Evolutionary conservation across 2,329 filamentous ascomycete species (phyloP), one percentile per base, ranked within the genome.

Genomic region (Scytalidium sp.): DNA sequence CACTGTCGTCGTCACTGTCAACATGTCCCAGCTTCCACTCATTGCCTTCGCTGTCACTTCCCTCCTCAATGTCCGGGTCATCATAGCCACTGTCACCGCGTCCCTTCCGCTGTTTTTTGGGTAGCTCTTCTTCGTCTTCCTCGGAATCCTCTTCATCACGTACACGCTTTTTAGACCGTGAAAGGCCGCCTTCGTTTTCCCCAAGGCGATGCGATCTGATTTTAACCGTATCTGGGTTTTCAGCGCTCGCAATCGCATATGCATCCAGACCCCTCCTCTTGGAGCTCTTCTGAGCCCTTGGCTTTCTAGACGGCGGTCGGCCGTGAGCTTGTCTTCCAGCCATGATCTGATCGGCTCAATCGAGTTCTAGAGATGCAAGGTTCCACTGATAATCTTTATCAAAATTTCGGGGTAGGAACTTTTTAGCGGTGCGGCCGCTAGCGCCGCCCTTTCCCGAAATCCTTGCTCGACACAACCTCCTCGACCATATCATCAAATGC

Each of bases 31-130:
- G 69, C 46, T 75, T 80, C 84, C 84, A 88, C 56, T 81, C 76
- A 56, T 87, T 82, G 15, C 85, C 85, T 54, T 87, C 83, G 17
- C 80, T 84, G 60, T 89, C 85, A 54, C 80, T 86, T 20, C 84
- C 85, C 56, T 75, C 74, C 48, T 83, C 80, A 2, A 75, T 63
- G 55, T 79, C 77, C 22, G 73, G 67, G 32, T 74, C 72, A 41
- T 67, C 66, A 47, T 62, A 63, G 45, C 58, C 56, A 19, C 58
- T 61, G 36, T 64, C 65, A 19, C 49, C 43, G 29, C 57, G 47
- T 2, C 54, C 57, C 45, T 62, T 62, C 45, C 59, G 56, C 40
- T 55, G 56, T 43, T 67, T 68, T 22, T 67, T 69, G 20, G 62
- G 62, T 17, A 63, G 70, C 47, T 63, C 62, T 49, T 67, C 67